Conservation (phyloP, 768 basidiomycete genomes). For the Amylocystis lapponica region DNA sequence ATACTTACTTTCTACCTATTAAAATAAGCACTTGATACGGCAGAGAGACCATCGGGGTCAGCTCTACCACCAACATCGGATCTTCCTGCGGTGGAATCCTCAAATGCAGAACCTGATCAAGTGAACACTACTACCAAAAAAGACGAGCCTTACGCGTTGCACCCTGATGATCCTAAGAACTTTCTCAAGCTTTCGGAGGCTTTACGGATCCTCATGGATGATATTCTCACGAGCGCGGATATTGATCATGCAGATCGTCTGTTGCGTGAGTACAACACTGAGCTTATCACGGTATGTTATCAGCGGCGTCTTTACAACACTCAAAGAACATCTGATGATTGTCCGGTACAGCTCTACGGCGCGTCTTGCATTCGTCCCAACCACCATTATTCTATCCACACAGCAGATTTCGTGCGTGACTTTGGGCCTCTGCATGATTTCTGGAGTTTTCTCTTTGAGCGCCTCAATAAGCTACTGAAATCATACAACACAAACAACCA, state of each 20-base stretch:
- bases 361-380: constrained; percentile 16
- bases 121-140: too few relatives aligned
- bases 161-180: constrained; percentile 3
- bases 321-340: too few relatives aligned
- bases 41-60: too few relatives aligned
- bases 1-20: too few relatives aligned
- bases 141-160: background rate
- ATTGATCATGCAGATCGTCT: constrained; percentile 10
- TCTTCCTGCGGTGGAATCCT: too few relatives aligned
- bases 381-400: constrained; percentile 18
- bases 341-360: too few relatives aligned
- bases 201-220: constrained; percentile 3
- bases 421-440: constrained; percentile 26
- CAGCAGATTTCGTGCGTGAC: constrained; percentile 13
- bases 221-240: constrained; percentile 2
- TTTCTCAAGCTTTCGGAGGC: constrained; percentile 7
- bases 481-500: constrained; percentile 30
- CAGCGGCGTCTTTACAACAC: too few relatives aligned
- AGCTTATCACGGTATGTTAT: constrained; percentile 17
- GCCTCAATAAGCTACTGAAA: constrained; percentile 32
- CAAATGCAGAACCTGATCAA: too few relatives aligned
- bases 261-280: constrained; percentile 16
- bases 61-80: too few relatives aligned
- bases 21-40: too few relatives aligned
- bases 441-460: constrained; percentile 28